Base-by-base conservation (phyloP, 2,329 filamentous ascomycete species). In the Fusarium sp. region DNA sequence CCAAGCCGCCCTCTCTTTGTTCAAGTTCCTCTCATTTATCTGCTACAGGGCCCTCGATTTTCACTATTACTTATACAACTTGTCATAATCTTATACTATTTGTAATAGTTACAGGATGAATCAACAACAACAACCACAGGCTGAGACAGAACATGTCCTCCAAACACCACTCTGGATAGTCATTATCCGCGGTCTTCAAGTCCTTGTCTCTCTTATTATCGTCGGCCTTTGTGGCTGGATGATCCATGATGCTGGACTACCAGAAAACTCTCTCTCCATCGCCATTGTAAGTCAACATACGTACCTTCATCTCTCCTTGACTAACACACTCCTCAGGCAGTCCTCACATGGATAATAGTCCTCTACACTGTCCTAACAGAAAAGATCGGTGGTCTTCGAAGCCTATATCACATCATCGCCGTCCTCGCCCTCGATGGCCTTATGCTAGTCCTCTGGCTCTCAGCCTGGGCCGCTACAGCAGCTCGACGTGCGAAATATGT, bases 391-490 rank as follows among this genome's bases (percentile, higher is more conserved):
- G 63, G 72, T 7, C 77, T 81, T 42, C 80, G 76, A 22, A 25
- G 56, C 3, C 72, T 76, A 20, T 85, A 86, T 71, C 81, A 85
- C 66, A 78, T 84, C 60, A 79, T 82, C 68, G 84, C 83, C 43
- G 77, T 85, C 12, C 74, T 86, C 10, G 76, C 76, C 16, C 77
- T 86, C 24, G 84, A 86, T 47, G 78, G 73, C 6, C 75, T 85
- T 45, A 77, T 86, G 75, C 71, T 82, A 49, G 70, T 86, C 59
- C 78, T 86, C 56, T 86, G 85, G 85, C 81, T 86, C 20, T 79
- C 82, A 0, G 79, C 80, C n/a, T 82, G 78, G 63, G 79, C 79
- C 18, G 79, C 82, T 27, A 78, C 79, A 16, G 84, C 84, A 11
- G 78, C 80, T 22, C 76, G 72, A 54, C 81, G 84, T 30, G 77